Evolutionary conservation across 805 yeast species (phyloP).

Genomic region (Saccharomyces paradoxus): DNA sequence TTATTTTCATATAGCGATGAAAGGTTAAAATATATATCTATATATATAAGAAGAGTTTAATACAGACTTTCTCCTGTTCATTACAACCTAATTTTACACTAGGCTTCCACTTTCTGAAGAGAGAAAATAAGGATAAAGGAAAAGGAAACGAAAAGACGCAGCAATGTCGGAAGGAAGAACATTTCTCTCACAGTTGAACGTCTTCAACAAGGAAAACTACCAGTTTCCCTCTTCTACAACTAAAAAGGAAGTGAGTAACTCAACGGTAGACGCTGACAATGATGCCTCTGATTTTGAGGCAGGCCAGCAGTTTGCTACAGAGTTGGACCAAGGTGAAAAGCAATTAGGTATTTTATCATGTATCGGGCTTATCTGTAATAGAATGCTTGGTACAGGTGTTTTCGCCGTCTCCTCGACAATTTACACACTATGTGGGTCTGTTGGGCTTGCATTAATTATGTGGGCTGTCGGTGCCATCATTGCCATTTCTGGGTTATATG

Average conservation of each 20-base stretch:
- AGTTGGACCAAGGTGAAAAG: conserved; percentile 35
- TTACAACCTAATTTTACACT: not conserved
- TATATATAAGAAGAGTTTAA: not conserved
- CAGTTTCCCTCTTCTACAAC: conserved; percentile 3
- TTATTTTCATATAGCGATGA: not conserved
- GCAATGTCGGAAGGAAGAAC: conserved; percentile 5
- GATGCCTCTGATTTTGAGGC: conserved; percentile 15
- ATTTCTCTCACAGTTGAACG: conserved; percentile 23
- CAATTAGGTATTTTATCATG: conserved; percentile 49
- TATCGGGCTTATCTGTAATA: conserved; percentile 55
- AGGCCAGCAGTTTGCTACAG: conserved; percentile 29
- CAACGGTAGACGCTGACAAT: not conserved
- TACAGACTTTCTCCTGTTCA: not conserved
- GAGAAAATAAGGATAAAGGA: not conserved
- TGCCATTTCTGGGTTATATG: conserved; percentile 55
- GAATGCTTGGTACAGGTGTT: conserved; percentile 72
- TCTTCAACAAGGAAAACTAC: conserved; percentile 26
- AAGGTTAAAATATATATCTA: not conserved
- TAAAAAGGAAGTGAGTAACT: not conserved
- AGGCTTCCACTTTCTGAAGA: not conserved
- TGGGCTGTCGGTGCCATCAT: conserved; percentile 72
- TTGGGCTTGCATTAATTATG: conserved; percentile 60
- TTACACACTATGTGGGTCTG: conserved; percentile 47
- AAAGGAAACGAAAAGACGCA: not conserved
- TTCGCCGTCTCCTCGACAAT: conserved; percentile 62